Evolutionary conservation across 1,284 basidiomycete species (phyloP).

Genomic region (Papiliotrema flavescens): DNA sequence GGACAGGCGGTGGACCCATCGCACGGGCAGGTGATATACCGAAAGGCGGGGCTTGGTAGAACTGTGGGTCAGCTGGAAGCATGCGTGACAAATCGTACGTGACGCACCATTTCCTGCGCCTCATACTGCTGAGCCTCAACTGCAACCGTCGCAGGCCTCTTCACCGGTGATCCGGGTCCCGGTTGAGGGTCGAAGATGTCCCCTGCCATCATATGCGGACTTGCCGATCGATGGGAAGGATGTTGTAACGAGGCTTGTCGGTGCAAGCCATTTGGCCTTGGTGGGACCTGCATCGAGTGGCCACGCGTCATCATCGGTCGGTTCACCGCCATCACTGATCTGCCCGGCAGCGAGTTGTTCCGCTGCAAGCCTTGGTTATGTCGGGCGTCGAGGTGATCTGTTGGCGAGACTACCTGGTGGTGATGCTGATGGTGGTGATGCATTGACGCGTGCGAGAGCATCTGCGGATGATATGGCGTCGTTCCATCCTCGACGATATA

Average conservation of each 20-base stretch:
- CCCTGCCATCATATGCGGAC: slow-evolving; percentile 33
- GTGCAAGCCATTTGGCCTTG: slow-evolving; percentile 16
- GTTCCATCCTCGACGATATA: neutral
- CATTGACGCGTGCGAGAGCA: neutral
- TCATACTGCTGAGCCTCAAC: neutral
- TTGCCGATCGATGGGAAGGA: slow-evolving; percentile 17
- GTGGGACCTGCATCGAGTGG: slow-evolving; percentile 18
- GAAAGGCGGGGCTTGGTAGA: slow-evolving; percentile 8
- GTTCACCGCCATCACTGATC: slow-evolving; percentile 2
- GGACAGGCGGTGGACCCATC: slow-evolving; percentile 38
- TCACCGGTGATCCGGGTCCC: slow-evolving; percentile 15
- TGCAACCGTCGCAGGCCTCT: slow-evolving; percentile 13
- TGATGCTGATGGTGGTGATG: slow-evolving; percentile 6
- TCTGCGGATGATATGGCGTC: too few species aligned
- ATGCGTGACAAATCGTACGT: slow-evolving; percentile 1
- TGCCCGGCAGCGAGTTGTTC: slow-evolving; percentile 12
- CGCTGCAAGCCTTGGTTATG: slow-evolving; percentile 7
- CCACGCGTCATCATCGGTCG: slow-evolving; percentile 18
- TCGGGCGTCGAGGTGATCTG: slow-evolving; percentile 15
- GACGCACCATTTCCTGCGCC: neutral
- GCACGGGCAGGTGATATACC: slow-evolving; percentile 45
- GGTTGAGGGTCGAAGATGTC: slow-evolving; percentile 33
- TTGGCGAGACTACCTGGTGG: slow-evolving; percentile 20
- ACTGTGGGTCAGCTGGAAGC: neutral
- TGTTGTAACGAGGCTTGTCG: slow-evolving; percentile 27